Conservation (phyloP, 2,329 filamentous ascomycete species). For the Thielaviopsis populi region DNA sequence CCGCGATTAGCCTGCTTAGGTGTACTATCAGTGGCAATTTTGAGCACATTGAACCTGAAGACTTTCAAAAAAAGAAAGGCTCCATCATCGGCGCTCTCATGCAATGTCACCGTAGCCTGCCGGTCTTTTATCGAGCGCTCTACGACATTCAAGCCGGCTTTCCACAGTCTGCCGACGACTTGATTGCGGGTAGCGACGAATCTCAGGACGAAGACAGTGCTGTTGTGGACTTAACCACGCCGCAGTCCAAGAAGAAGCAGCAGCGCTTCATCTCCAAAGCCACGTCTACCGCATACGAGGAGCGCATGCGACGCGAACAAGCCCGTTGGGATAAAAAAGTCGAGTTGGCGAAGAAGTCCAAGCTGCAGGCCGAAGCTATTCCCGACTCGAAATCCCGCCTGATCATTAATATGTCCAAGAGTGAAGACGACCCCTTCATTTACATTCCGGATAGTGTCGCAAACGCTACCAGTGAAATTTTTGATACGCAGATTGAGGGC, state of each 20-base stretch:
- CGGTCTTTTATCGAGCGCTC: not conserved
- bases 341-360: slow-evolving; percentile 24
- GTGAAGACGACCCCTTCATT: slow-evolving; percentile 43
- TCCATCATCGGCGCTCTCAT: slow-evolving; percentile 1
- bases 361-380: slow-evolving; percentile 30
- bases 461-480: slow-evolving; percentile 36
- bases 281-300: slow-evolving; percentile 35
- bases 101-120: not conserved
- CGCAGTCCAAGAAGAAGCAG: slow-evolving; percentile 19
- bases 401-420: slow-evolving; percentile 53
- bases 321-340: slow-evolving; percentile 37
- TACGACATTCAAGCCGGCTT: slow-evolving; percentile 8
- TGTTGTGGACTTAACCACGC: not conserved
- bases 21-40: not conserved
- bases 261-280: slow-evolving; percentile 31
- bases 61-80: not conserved
- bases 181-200: not conserved
- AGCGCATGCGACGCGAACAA: slow-evolving; percentile 40
- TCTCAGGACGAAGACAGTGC: not conserved
- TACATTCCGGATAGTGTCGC: slow-evolving; percentile 52
- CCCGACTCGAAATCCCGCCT: slow-evolving; percentile 31
- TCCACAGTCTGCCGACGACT: slow-evolving; percentile 12
- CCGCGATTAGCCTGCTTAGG: slow-evolving; percentile 8
- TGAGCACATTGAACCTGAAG: not conserved
- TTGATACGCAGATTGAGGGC: slow-evolving; percentile 66